These are phyloP conservation scores for Phaeolepiota aurea DNA, from an alignment of 768 basidiomycete genomes.

Conservation along the genomic window DNA sequence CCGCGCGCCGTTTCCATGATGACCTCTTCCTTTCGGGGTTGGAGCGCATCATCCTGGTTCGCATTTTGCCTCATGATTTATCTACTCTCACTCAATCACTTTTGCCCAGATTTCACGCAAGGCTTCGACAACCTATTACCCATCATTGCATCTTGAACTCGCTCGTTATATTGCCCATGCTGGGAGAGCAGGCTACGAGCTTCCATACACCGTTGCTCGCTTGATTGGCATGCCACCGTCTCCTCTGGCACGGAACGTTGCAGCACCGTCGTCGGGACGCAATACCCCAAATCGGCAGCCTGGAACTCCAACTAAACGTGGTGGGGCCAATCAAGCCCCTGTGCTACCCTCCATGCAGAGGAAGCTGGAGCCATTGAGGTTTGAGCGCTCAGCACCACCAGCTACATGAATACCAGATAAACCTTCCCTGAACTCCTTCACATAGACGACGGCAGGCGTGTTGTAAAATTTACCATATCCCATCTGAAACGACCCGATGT, in stretches of 20 bases:
- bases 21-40: slow-evolving; percentile 90
- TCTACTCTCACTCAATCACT: slow-evolving; percentile 2
- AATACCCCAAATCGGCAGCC: slow-evolving; percentile 14
- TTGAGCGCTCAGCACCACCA: slow-evolving; percentile 13
- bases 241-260: slow-evolving; percentile 37
- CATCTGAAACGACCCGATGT: background rate
- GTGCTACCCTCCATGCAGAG: slow-evolving; percentile 32
- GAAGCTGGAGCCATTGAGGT: slow-evolving; percentile 31
- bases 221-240: slow-evolving; percentile 74
- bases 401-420: background rate
- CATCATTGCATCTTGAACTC: slow-evolving; percentile 88
- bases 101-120: slow-evolving; percentile 77
- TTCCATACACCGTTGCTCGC: slow-evolving; percentile 77
- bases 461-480: background rate
- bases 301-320: slow-evolving; percentile 16
- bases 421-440: background rate
- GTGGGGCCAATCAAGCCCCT: slow-evolving; percentile 14
- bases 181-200: slow-evolving; percentile 55
- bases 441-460: too few species aligned
- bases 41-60: slow-evolving; percentile 82
- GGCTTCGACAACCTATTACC: slow-evolving; percentile 91
- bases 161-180: slow-evolving; percentile 76
- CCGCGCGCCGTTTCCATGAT: slow-evolving; percentile 74
- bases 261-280: slow-evolving; percentile 13
- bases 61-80: slow-evolving; percentile 12